phyloP scores from a whole-genome alignment of 129 eudicot species.

The Lactuca saligna region DNA sequence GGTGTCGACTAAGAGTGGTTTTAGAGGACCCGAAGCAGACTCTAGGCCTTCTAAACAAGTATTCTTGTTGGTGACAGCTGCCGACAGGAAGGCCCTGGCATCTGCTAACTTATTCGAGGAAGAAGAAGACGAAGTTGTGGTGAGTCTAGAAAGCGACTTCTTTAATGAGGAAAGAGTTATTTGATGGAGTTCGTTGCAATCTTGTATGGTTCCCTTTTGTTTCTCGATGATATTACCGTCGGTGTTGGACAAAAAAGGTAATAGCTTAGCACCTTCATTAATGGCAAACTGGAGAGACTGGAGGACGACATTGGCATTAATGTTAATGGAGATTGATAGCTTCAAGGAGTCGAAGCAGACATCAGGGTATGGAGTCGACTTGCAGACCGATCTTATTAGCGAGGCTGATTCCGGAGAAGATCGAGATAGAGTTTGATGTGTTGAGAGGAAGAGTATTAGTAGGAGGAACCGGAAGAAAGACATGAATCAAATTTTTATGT shows the following conservation, averaged over 20 bases:
- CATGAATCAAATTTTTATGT: not conserved
- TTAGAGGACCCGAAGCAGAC: conserved; percentile 67
- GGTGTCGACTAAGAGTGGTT: conserved; percentile 47
- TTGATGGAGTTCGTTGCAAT: conserved; percentile 77
- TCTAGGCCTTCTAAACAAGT: conserved; percentile 86
- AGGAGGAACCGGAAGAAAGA: conserved; percentile 16
- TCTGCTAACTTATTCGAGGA: conserved; percentile 34
- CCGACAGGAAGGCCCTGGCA: conserved; percentile 63
- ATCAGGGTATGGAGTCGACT: conserved; percentile 77
- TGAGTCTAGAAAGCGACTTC: conserved; percentile 41
- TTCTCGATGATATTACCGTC: conserved; percentile 45
- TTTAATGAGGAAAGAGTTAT: conserved; percentile 50
- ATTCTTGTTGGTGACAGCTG: conserved; percentile 75
- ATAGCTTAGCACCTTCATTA: conserved; percentile 53
- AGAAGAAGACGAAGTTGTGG: conserved; percentile 15
- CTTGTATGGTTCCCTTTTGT: conserved; percentile 74
- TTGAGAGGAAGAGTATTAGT: not conserved
- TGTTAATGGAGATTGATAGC: conserved; percentile 59
- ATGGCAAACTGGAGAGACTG: conserved; percentile 65
- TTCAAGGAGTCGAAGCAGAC: conserved; percentile 55
- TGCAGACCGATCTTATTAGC: conserved; percentile 44
- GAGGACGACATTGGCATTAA: conserved; percentile 45
- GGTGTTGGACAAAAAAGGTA: conserved; percentile 36
- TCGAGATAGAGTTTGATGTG: conserved; percentile 4
- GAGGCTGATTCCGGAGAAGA: conserved; percentile 10